A percentile compares a stretch with the other conserved stretches of the same genome.
These are phyloP conservation scores for Striga asiatica DNA, from an alignment of 257 asterid genomes.

Conservation along the genomic window DNA sequence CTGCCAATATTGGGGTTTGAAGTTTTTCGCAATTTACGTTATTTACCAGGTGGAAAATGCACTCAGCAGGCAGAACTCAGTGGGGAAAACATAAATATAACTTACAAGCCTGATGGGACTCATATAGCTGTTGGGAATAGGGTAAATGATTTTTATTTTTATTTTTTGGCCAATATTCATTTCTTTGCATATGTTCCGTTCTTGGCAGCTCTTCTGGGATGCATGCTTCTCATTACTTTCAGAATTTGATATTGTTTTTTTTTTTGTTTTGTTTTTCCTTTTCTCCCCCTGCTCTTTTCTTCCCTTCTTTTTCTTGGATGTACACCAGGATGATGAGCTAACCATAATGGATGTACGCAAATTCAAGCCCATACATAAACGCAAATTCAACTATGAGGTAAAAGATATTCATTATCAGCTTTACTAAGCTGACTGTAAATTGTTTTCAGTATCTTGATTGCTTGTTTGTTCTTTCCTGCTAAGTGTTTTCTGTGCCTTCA, in stretches of 20 bases:
- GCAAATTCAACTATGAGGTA: conserved; percentile 97
- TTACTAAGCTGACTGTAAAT: too few species aligned
- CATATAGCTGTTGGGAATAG: conserved; percentile 97
- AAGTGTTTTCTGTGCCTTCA: too few species aligned
- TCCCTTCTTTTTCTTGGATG: conserved; percentile 10
- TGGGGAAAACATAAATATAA: conserved; percentile 95
- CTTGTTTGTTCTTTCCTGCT: too few species aligned
- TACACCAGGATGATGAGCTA: conserved; percentile 77
- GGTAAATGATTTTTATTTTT: conserved; percentile 29
- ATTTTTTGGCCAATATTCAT: background rate
- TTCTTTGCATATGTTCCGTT: background rate
- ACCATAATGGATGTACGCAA: conserved; percentile 96
- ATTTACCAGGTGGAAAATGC: conserved; percentile 84
- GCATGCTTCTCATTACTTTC: conserved; percentile 5
- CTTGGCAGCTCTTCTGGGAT: conserved; percentile 2
- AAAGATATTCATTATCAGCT: too few species aligned
- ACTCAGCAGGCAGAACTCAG: conserved; percentile 94
- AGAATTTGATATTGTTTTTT: conserved; percentile 4
- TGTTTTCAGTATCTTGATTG: too few species aligned
- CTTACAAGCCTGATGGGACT: conserved; percentile 92
- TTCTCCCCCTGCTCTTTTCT: too few species aligned
- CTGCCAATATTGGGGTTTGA: background rate
- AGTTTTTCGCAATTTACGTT: too few species aligned
- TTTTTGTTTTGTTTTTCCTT: too few species aligned
- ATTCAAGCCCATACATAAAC: conserved; percentile 83